These are phyloP conservation scores for Maudiozyma bulderi DNA, from an alignment of 805 yeast genomes.

Conservation along the genomic window DNA sequence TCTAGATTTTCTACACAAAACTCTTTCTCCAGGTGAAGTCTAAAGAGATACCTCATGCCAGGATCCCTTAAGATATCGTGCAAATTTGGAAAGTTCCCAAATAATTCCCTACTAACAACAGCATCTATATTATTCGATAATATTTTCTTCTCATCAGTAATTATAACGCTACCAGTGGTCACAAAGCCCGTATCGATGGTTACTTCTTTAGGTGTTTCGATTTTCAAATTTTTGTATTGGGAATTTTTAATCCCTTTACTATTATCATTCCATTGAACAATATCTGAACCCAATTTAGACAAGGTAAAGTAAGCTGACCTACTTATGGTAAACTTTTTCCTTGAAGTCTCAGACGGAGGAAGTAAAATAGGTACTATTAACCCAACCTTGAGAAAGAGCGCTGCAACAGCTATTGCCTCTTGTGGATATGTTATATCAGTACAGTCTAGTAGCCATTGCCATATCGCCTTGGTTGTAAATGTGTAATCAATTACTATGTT, in stretches of 20 bases:
- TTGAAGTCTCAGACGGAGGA: constrained; percentile 29
- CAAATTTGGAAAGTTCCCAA: constrained; percentile 9
- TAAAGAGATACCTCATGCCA: constrained; percentile 60
- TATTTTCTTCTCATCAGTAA: constrained; percentile 9
- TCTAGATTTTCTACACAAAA: constrained; percentile 70
- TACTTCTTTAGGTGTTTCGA: constrained; percentile 3
- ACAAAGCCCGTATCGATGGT: constrained; percentile 1
- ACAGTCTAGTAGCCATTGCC: constrained; percentile 88
- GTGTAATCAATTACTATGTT: constrained; percentile 33
- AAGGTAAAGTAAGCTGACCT: constrained; percentile 37
- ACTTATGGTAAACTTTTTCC: constrained; percentile 25
- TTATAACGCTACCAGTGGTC: constrained; percentile 4
- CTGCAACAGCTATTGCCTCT: constrained; percentile 47
- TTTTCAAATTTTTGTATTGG: not conserved
- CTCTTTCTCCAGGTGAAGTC: constrained; percentile 52
- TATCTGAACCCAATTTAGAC: constrained; percentile 34
- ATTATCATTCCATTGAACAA: constrained; percentile 23
- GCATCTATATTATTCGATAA: constrained; percentile 1
- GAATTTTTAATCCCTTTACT: constrained; percentile 3
- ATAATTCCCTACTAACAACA: not conserved
- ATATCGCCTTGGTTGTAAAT: constrained; percentile 64
- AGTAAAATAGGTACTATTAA: constrained; percentile 38
- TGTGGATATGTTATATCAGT: constrained; percentile 51
- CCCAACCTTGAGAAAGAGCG: constrained; percentile 38
- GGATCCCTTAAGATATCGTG: constrained; percentile 56